Conservation (phyloP, 192 early-diverging fungal genomes). For the Dimargaris verticillata region DNA sequence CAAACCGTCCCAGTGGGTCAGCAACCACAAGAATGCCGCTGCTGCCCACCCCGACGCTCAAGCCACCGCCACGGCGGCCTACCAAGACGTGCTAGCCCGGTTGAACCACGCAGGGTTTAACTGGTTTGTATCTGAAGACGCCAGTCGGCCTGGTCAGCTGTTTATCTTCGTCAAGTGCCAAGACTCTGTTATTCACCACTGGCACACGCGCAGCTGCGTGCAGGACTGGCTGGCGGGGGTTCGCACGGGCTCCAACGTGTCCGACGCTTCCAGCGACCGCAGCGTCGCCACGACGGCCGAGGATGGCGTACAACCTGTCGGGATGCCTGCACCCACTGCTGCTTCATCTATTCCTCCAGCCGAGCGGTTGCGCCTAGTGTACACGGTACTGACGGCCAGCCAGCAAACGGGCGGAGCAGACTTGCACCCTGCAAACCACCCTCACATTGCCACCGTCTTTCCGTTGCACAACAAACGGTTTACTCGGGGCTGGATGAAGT, state of each 20-base stretch:
- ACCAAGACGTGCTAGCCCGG: not conserved
- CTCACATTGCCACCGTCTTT: conserved; percentile 45
- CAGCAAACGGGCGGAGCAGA: conserved; percentile 42
- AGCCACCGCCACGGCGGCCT: not conserved
- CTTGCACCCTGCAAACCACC: conserved; percentile 33
- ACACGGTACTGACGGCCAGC: conserved; percentile 41
- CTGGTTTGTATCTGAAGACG: not conserved
- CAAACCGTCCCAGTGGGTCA: not conserved
- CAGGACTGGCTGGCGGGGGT: conserved; percentile 60
- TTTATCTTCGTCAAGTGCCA: conserved; percentile 53
- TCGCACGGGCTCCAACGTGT: conserved; percentile 14
- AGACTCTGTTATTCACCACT: conserved; percentile 29
- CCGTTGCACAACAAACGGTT: conserved; percentile 66
- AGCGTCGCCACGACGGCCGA: conserved; percentile 10
- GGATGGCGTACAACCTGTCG: conserved; percentile 13
- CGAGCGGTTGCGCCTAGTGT: conserved; percentile 42
- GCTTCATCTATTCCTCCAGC: conserved; percentile 14
- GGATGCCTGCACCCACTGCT: not conserved
- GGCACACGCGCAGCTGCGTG: conserved; percentile 30
- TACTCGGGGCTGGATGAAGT: conserved; percentile 64
- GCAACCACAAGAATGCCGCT: not conserved
- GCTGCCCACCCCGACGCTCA: not conserved
- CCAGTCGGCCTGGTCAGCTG: conserved; percentile 18
- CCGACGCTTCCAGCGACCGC: conserved; percentile 17
- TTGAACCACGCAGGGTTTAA: not conserved